Evolutionary conservation across 2,329 filamentous ascomycete genomes (phyloP).

Genomic region (Paecilomyces sp.): DNA sequence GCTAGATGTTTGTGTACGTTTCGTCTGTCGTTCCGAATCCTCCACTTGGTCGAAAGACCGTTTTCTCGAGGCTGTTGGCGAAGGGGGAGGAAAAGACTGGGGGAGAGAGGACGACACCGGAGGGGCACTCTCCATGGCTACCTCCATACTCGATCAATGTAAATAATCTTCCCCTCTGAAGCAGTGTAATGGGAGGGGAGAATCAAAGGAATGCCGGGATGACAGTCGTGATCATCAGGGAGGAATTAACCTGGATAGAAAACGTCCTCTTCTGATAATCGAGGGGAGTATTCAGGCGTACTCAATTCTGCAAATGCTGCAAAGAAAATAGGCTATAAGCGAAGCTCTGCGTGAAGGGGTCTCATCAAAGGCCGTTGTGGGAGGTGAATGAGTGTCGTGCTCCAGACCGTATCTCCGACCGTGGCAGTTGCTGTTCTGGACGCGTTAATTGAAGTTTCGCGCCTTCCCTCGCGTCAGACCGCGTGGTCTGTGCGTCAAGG

Average conservation of each 20-base stretch:
- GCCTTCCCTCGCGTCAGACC: constrained; percentile 1
- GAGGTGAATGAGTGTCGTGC: neutral
- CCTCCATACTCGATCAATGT: constrained; percentile 4
- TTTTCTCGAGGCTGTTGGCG: constrained; percentile 17
- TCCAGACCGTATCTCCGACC: neutral
- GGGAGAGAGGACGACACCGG: constrained; percentile 13
- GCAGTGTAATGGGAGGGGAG: neutral
- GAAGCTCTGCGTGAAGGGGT: neutral
- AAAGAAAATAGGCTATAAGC: neutral
- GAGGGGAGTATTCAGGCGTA: neutral
- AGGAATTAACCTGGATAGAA: neutral
- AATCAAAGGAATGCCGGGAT: neutral
- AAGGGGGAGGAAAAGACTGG: constrained; percentile 7
- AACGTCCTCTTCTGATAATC: neutral
- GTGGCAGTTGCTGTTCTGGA: constrained; percentile 2
- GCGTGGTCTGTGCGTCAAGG: neutral
- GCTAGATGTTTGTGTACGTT: constrained; percentile 2
- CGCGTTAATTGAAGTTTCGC: constrained; percentile 16
- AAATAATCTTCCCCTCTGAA: neutral
- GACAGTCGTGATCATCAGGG: neutral
- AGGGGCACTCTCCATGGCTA: constrained; percentile 15
- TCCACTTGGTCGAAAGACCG: constrained; percentile 22
- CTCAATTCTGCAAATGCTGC: neutral
- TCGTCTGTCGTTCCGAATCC: constrained; percentile 4
- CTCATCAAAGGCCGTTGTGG: neutral